Evolutionary conservation across 2,329 filamentous ascomycete genomes (phyloP).

Genomic region (Cladosporium sp.): DNA sequence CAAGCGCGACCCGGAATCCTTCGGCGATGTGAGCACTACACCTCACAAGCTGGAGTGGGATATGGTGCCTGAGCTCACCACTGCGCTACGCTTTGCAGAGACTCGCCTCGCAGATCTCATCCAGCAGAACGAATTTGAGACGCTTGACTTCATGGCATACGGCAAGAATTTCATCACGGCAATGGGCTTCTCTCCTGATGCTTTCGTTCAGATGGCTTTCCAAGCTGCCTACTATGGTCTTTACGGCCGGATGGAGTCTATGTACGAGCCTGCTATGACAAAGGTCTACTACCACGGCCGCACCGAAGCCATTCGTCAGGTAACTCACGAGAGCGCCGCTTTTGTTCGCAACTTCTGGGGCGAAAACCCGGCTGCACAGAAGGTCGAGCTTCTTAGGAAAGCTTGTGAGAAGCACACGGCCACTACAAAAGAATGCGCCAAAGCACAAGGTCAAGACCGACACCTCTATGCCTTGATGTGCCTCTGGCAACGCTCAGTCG

Average conservation of each 20-base stretch:
- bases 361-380: conserved; percentile 77
- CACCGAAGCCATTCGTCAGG: conserved; percentile 88
- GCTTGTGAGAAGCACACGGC: conserved; percentile 82
- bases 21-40: conserved; percentile 89
- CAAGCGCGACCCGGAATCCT: conserved; percentile 86
- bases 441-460: conserved; percentile 86
- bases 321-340: conserved; percentile 78
- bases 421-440: conserved; percentile 81
- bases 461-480: conserved; percentile 94
- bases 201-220: conserved; percentile 98
- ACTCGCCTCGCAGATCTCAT: conserved; percentile 92
- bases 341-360: conserved; percentile 96
- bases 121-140: conserved; percentile 93
- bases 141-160: conserved; percentile 83
- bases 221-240: conserved; percentile 97
- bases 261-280: conserved; percentile 98
- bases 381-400: conserved; percentile 80
- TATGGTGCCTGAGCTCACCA: conserved; percentile 87
- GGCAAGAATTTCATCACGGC: conserved; percentile 98
- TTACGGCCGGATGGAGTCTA: conserved; percentile 90
- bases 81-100: conserved; percentile 92
- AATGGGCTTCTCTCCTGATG: conserved; percentile 95
- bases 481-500: conserved; percentile 87
- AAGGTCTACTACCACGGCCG: conserved; percentile 91
- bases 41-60: conserved; percentile 98